phyloP scores from a whole-genome alignment of 306 rosid genomes.

The Biancaea sappan region DNA sequence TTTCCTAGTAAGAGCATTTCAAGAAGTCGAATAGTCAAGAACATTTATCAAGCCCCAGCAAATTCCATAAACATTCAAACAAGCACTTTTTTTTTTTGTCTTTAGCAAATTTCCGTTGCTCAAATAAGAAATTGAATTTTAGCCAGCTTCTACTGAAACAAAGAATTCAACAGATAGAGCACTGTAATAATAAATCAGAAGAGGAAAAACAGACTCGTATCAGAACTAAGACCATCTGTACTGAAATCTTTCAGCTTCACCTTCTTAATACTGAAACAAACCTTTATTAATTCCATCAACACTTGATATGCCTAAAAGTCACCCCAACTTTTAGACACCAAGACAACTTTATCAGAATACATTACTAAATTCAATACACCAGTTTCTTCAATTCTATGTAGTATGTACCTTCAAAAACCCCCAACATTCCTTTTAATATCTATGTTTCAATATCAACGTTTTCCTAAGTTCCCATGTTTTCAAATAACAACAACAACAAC shows the following conservation, averaged over 20 bases:
- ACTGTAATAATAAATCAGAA: not conserved
- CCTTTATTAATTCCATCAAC: not conserved
- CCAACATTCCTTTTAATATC: not conserved
- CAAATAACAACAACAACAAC: too few species aligned
- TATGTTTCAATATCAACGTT: not conserved
- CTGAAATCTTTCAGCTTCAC: not conserved
- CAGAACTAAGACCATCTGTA: not conserved
- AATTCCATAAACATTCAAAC: not conserved
- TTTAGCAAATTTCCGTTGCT: not conserved
- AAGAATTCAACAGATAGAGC: not conserved
- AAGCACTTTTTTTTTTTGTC: not conserved
- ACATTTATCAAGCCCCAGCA: not conserved
- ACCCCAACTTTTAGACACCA: not conserved
- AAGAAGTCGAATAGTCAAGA: not conserved
- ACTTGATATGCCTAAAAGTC: not conserved
- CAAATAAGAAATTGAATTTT: not conserved
- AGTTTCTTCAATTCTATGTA: not conserved
- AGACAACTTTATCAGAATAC: not conserved
- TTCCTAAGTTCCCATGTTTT: not conserved
- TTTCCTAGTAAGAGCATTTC: not conserved
- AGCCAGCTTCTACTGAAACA: slow-evolving; percentile 1
- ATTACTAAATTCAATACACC: not conserved
- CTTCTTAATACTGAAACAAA: not conserved
- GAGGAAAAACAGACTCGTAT: not conserved
- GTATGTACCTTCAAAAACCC: not conserved